These are phyloP conservation scores for Rauvolfia tetraphylla DNA, from an alignment of 257 asterid species.

Conservation along the genomic window DNA sequence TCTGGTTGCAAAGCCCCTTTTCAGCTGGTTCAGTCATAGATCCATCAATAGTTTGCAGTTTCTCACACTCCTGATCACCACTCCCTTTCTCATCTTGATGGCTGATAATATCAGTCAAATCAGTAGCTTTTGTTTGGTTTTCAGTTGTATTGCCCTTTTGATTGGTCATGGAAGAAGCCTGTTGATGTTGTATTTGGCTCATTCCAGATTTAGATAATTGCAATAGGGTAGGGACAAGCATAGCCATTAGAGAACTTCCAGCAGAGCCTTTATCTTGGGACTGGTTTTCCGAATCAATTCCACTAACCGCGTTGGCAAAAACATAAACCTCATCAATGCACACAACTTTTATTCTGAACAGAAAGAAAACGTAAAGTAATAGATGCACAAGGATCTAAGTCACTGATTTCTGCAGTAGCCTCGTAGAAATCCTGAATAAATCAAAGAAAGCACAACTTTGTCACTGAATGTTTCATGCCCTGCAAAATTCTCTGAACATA, in stretches of 20 bases:
- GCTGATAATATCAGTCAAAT: constrained; percentile 24
- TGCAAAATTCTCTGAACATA: not conserved
- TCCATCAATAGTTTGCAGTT: constrained; percentile 31
- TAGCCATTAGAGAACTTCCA: constrained; percentile 75
- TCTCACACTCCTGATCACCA: constrained; percentile 30
- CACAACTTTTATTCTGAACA: constrained; percentile 63
- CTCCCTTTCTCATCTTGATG: constrained; percentile 15
- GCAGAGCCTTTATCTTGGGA: constrained; percentile 37
- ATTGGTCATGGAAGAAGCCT: constrained; percentile 41
- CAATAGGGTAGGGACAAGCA: constrained; percentile 83
- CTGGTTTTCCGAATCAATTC: constrained; percentile 46
- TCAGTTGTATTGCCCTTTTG: constrained; percentile 35
- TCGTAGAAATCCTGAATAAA: constrained; percentile 70
- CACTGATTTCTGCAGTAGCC: constrained; percentile 89
- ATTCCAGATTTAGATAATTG: constrained; percentile 69
- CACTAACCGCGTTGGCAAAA: constrained; percentile 56
- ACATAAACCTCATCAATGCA: constrained; percentile 74
- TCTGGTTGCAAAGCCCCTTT: constrained; percentile 16
- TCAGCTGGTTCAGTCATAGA: constrained; percentile 32
- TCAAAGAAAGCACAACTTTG: constrained; percentile 8
- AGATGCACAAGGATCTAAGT: constrained; percentile 66
- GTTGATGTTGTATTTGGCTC: constrained; percentile 33
- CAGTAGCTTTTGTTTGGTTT: constrained; percentile 23
- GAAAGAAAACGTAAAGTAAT: constrained; percentile 76
- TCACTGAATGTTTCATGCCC: not conserved